A percentile compares a stretch with the other conserved stretches of the same genome.
Conservation (phyloP, 495 filamentous ascomycete species). For the Cudoniella acicularis region DNA sequence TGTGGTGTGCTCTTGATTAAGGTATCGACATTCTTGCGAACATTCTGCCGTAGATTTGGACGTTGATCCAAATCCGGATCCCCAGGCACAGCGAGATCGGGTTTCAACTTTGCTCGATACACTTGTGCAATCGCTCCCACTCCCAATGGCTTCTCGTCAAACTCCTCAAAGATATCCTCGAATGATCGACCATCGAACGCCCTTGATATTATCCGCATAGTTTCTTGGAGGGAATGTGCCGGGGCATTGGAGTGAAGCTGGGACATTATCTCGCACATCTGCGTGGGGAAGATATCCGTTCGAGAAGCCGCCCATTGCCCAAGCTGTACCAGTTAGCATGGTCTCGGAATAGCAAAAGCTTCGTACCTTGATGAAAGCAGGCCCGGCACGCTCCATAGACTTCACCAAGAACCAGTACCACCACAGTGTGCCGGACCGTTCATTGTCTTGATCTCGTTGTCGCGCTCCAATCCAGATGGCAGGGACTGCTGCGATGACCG, state of each 20-base stretch:
- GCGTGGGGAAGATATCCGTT: slow-evolving; percentile 93
- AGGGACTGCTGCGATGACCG: slow-evolving; percentile 77
- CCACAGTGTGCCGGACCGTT: slow-evolving; percentile 80
- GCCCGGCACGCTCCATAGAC: slow-evolving; percentile 90
- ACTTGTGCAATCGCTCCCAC: slow-evolving; percentile 98
- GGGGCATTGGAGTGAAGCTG: slow-evolving; percentile 92
- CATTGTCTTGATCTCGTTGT: slow-evolving; percentile 56
- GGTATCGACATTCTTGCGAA: slow-evolving; percentile 77
- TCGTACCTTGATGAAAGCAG: slow-evolving; percentile 93
- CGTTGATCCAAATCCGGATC: slow-evolving; percentile 51
- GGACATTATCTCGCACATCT: slow-evolving; percentile 92
- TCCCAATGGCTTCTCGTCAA: slow-evolving; percentile 84
- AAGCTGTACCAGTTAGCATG: slow-evolving; percentile 53
- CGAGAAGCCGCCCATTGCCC: slow-evolving; percentile 99
- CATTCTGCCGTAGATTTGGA: slow-evolving; percentile 58
- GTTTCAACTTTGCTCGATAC: slow-evolving; percentile 90
- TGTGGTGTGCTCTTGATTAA: slow-evolving; percentile 82
- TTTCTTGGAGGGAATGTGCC: slow-evolving; percentile 78
- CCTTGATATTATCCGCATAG: slow-evolving; percentile 70
- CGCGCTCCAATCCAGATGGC: slow-evolving; percentile 72
- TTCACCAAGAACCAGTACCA: slow-evolving; percentile 91
- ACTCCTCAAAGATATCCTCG: slow-evolving; percentile 95
- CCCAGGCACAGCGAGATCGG: slow-evolving; percentile 62
- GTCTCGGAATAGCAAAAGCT: not conserved
- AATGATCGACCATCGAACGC: slow-evolving; percentile 80